phyloP scores from a whole-genome alignment of 768 basidiomycete genomes.

The Lactarius pseudohatsudake region DNA sequence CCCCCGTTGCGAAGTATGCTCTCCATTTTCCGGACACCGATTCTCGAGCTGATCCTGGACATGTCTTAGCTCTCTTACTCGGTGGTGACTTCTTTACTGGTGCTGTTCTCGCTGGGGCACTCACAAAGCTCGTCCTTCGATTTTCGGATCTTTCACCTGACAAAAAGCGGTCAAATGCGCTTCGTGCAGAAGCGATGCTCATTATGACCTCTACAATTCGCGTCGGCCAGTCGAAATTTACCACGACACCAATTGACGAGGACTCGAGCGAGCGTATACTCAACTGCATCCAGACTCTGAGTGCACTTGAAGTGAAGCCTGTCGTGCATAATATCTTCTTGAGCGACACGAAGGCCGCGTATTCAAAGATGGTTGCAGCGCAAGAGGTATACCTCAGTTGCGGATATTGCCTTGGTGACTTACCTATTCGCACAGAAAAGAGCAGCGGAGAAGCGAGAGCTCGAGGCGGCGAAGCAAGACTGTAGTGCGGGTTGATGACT shows the following conservation, averaged over 20 bases:
- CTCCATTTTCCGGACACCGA: background rate
- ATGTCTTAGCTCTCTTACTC: constrained; percentile 67
- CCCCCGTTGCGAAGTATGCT: constrained; percentile 80
- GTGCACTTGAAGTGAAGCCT: constrained; percentile 61
- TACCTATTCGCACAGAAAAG: constrained; percentile 57
- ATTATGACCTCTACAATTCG: constrained; percentile 98
- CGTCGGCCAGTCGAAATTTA: constrained; percentile 95
- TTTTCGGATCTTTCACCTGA: constrained; percentile 55
- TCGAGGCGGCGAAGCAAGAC: constrained; percentile 65
- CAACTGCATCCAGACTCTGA: constrained; percentile 92
- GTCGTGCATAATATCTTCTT: constrained; percentile 72
- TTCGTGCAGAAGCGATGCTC: constrained; percentile 94
- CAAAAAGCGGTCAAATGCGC: constrained; percentile 55
- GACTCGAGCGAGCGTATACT: constrained; percentile 96
- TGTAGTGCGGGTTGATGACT: constrained; percentile 90
- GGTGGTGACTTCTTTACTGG: constrained; percentile 98
- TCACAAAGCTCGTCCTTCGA: constrained; percentile 90
- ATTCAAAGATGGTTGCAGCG: constrained; percentile 91
- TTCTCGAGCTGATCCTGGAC: constrained; percentile 4
- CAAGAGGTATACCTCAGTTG: constrained; percentile 65
- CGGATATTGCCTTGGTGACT: background rate
- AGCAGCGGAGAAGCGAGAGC: constrained; percentile 85
- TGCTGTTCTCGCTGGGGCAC: constrained; percentile 80
- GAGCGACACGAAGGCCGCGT: constrained; percentile 87
- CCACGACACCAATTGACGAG: constrained; percentile 94